These are phyloP conservation scores for Sporisorium sorghi DNA, from an alignment of 1,284 basidiomycete species.

Conservation along the genomic window DNA sequence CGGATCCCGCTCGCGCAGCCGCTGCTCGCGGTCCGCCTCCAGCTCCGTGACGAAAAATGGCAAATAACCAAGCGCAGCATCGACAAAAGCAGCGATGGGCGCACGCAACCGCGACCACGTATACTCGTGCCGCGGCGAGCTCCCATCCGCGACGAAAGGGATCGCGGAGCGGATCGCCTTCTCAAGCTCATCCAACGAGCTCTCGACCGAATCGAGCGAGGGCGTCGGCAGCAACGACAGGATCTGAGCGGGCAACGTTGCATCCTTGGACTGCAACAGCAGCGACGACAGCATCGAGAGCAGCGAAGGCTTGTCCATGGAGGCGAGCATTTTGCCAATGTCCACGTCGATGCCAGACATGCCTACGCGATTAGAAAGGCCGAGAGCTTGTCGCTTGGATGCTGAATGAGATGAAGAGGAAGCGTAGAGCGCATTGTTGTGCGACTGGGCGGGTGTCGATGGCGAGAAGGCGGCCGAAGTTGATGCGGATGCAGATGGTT, in stretches of 20 bases:
- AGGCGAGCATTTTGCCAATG: constrained; percentile 60
- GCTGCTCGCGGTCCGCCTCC: constrained; percentile 42
- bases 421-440: neutral
- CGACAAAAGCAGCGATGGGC: constrained; percentile 54
- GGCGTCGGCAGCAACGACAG: constrained; percentile 62
- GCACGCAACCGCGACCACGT: constrained; percentile 59
- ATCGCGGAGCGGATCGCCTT: constrained; percentile 53
- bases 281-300: constrained; percentile 58
- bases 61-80: constrained; percentile 48
- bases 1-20: constrained; percentile 28
- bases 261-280: constrained; percentile 47
- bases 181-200: constrained; percentile 53
- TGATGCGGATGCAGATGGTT: constrained; percentile 13
- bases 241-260: constrained; percentile 54
- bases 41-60: constrained; percentile 60
- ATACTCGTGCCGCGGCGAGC: constrained; percentile 54
- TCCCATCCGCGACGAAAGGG: constrained; percentile 39
- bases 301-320: constrained; percentile 62
- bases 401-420: constrained; percentile 15
- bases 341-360: constrained; percentile 55
- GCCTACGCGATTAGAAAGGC: constrained; percentile 23
- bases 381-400: constrained; percentile 38
- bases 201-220: constrained; percentile 54
- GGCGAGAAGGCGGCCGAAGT: constrained; percentile 14
- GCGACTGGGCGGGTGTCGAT: neutral